phyloP scores from a whole-genome alignment of 116 monocot genomes.

The Posidonia oceanica region DNA sequence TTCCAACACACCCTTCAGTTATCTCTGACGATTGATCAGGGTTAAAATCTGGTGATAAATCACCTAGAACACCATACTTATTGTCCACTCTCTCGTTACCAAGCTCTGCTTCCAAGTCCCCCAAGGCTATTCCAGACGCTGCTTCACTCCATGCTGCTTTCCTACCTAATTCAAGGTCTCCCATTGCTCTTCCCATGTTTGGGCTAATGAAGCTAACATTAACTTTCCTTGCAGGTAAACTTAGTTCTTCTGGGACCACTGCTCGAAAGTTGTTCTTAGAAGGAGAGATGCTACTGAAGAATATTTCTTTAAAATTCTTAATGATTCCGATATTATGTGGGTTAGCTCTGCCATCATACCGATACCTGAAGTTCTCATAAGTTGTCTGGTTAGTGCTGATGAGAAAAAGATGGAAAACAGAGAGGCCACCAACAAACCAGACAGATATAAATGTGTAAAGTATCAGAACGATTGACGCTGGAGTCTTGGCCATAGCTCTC shows the following conservation, averaged over 20 bases:
- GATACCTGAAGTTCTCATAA: slow-evolving; percentile 89
- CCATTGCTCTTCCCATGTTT: slow-evolving; percentile 35
- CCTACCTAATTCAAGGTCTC: slow-evolving; percentile 49
- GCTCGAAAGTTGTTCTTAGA: slow-evolving; percentile 69
- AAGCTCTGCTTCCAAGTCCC: slow-evolving; percentile 37
- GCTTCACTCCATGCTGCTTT: slow-evolving; percentile 45
- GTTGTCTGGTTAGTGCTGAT: slow-evolving; percentile 89
- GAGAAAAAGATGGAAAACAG: slow-evolving; percentile 68
- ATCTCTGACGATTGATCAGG: neutral
- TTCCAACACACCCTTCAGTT: no score
- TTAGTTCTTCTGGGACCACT: slow-evolving; percentile 27
- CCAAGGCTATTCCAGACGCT: slow-evolving; percentile 13
- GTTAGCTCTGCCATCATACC: slow-evolving; percentile 63
- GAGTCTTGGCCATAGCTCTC: slow-evolving; percentile 63
- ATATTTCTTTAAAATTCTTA: slow-evolving; percentile 62
- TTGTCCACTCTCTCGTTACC: slow-evolving; percentile 19
- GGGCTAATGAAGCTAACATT: slow-evolving; percentile 48
- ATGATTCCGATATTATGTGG: slow-evolving; percentile 57
- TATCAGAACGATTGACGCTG: slow-evolving; percentile 52
- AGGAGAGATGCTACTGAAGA: slow-evolving; percentile 54
- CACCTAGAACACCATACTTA: slow-evolving; percentile 27
- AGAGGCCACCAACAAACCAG: slow-evolving; percentile 78
- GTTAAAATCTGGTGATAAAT: neutral
- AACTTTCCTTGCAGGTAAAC: slow-evolving; percentile 5
- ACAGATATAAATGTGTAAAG: slow-evolving; percentile 50